Evolutionary conservation across 306 rosid species (phyloP).

Genomic region (Castanospermum australe): DNA sequence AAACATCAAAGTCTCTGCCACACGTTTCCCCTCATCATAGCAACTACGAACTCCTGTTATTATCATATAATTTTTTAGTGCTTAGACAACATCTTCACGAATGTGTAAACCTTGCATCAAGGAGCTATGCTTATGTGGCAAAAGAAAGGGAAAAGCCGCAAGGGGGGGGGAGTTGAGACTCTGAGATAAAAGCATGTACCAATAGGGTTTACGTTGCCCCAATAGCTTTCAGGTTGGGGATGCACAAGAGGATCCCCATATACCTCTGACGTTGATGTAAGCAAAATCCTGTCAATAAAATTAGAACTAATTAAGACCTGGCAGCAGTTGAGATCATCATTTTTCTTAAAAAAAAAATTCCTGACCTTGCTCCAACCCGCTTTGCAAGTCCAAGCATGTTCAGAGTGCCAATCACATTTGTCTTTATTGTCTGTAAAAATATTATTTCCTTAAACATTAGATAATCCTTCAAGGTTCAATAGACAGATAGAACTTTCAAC

Average conservation of each 20-base stretch:
- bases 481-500: background rate
- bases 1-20: constrained; percentile 84
- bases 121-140: background rate
- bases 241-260: too few relatives aligned
- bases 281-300: background rate
- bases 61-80: constrained; percentile 3
- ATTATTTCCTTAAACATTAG: constrained; percentile 27
- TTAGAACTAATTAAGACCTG: constrained; percentile 14
- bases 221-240: constrained; percentile 33
- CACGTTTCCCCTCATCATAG: constrained; percentile 85
- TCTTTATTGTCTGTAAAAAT: constrained; percentile 68
- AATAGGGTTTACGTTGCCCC: constrained; percentile 88
- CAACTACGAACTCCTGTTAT: constrained; percentile 77
- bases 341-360: background rate
- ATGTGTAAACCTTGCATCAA: background rate
- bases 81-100: background rate
- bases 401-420: constrained; percentile 80
- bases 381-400: constrained; percentile 89
- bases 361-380: constrained; percentile 82
- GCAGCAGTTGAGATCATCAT: background rate
- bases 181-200: constrained; percentile 43
- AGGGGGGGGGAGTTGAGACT: background rate
- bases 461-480: constrained; percentile 15
- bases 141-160: background rate
- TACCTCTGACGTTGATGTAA: too few relatives aligned